Base-by-base conservation (phyloP, 169 alveolate species). In the Plasmodium cynomolgi region DNA sequence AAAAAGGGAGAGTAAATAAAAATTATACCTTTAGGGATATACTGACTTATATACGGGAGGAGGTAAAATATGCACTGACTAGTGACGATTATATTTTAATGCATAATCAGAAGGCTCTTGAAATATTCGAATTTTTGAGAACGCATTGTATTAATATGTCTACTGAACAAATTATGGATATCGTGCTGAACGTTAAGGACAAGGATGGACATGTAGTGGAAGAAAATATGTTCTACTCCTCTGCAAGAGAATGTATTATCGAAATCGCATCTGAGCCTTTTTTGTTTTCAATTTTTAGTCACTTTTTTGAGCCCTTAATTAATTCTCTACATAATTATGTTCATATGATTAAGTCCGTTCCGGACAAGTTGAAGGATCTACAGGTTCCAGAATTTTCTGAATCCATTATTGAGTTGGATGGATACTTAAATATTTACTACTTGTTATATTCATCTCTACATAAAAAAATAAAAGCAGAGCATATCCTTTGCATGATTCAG, bases 221-320 rank as follows among this genome's bases (percentile, higher is more conserved):
- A 29, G 94, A 88, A 88, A 88, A 88, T 88, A 62, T 88, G 5
- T 88, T 88, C 82, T 88, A 88, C 83, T 37, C 47, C n/a, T 80
- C 44, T 80, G 91, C 91, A 39, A 88, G 83, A 80, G 90, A 80
- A 20, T 88, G 88, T n/a, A 80, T 88, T 1, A 58, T 88, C 9
- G 84, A 88, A 37, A 33, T 88, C 56, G 47, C 94, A 31, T 62
- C 88, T 1, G 94, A 88, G 23, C 94, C 94, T 34, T 88, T 88
- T 62, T 68, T 58, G 34, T 88, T 80, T 20, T 79, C 82, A 11
- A 88, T 88, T 17, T 88, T 88, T 62, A 79, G 83, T 80, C 83
- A 88, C 54, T 62, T 88, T 17, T 88, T 88, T 68, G 94, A 88
- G 34, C 90, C 94, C 17, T 80, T 88, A 88, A 88, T 88, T 58